phyloP scores from a whole-genome alignment of 2,329 filamentous ascomycete species.

The Microsporum canis region DNA sequence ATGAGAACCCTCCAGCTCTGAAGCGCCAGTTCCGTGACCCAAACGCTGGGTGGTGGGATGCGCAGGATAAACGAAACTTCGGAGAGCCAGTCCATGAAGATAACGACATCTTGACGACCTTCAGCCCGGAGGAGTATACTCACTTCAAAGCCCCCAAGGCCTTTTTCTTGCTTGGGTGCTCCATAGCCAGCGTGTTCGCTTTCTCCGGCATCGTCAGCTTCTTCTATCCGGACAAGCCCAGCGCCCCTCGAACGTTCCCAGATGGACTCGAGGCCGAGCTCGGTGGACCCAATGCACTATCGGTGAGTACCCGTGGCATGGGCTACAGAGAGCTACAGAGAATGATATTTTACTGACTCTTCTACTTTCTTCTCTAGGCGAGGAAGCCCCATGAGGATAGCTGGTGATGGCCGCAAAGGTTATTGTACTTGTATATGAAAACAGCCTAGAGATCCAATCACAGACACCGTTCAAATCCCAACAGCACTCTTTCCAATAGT shows the following conservation, averaged over 20 bases:
- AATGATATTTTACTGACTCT: not conserved
- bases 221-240: constrained; percentile 60
- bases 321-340: not conserved
- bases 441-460: not conserved
- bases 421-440: constrained; percentile 9
- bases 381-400: constrained; percentile 26
- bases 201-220: constrained; percentile 57
- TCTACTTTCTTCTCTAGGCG: constrained; percentile 20
- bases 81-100: constrained; percentile 96
- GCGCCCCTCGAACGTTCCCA: constrained; percentile 56
- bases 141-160: constrained; percentile 65
- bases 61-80: constrained; percentile 93
- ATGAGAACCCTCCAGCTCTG: constrained; percentile 44
- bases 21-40: constrained; percentile 92
- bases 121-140: constrained; percentile 80
- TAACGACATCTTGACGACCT: constrained; percentile 82
- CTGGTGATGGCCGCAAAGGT: constrained; percentile 4
- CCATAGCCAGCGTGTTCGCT: constrained; percentile 52
- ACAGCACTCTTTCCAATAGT: not conserved
- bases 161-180: constrained; percentile 54
- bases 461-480: not conserved
- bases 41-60: constrained; percentile 90
- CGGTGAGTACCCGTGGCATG: constrained; percentile 41
- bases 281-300: constrained; percentile 55
- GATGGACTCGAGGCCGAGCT: constrained; percentile 63